Evolutionary conservation across 306 rosid species (phyloP), one percentile per base, ranked within the genome.

Genomic region (Vigna unguiculata): DNA sequence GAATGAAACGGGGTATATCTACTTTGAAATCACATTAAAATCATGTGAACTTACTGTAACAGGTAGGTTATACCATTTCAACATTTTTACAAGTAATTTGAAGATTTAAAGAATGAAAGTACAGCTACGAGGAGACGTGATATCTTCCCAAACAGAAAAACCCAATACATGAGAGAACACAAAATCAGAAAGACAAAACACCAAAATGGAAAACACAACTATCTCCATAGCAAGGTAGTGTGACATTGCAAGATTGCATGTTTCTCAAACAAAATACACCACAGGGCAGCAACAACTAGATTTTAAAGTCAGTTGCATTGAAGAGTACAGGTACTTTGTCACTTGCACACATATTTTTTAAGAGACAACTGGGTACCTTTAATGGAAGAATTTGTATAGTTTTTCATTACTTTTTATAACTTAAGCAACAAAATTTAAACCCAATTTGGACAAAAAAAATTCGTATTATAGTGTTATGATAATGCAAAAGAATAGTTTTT

Each of bases 131-230:
- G 46, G 58, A 58, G 78, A 73, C 25, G 21, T 21, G 25, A 59
- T 25, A 58, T 58, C 58, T 75, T 46, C 14, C 76, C 51, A 70
- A 48, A 70, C 46, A 70, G 61, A 28, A 17, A 70, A 25, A 46
- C 45, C 60, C 32, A 49, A 70, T 30, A 28, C 16, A 49, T 5
- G 38, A 32, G 7, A 32, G 0, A 32, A 32, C 38, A 32, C 7
- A 4, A 36, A 36, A 36, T 36, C 40, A 6, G 8, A 36, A 36
- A 36, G 40, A 9, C 40, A 36, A 36, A 36, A 36, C 9, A 36
- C 1, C 40, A 36, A 36, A 36, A 6, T 8, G 7, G 7, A 36
- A 36, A 36, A 36, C 8, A 36, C 8, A 36, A 36, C 40, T 9
- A 36, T 36, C 40, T 36, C 40, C 40, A 36, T 6, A 36, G 6